These are phyloP conservation scores for Coemansia erecta DNA, from an alignment of 192 early-diverging fungal genomes.

Conservation along the genomic window DNA sequence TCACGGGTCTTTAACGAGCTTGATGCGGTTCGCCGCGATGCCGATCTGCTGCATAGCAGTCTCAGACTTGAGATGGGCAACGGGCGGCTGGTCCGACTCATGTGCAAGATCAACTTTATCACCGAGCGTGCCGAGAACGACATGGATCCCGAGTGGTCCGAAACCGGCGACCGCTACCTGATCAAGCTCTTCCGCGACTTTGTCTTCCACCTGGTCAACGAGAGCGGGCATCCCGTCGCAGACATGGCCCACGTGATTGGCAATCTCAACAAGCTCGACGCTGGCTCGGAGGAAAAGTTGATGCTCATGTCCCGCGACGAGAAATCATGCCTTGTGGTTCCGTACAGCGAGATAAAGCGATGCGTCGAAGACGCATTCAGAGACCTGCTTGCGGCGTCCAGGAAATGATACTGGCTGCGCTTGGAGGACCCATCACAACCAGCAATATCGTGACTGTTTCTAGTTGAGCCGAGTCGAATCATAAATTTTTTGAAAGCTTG, in stretches of 20 bases:
- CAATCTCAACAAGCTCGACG: slow-evolving; percentile 96
- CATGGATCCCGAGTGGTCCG: slow-evolving; percentile 91
- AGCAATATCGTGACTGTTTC: background rate
- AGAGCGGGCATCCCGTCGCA: slow-evolving; percentile 74
- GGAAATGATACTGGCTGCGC: slow-evolving; percentile 1
- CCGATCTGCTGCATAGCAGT: slow-evolving; percentile 78
- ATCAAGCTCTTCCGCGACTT: slow-evolving; percentile 98
- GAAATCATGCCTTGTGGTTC: slow-evolving; percentile 94
- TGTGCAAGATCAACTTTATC: slow-evolving; percentile 92
- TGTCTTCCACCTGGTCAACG: slow-evolving; percentile 94
- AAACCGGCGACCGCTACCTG: slow-evolving; percentile 97
- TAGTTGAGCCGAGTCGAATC: background rate
- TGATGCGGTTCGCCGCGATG: slow-evolving; percentile 49
- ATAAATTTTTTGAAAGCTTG: background rate
- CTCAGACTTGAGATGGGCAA: slow-evolving; percentile 87
- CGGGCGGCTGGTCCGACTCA: slow-evolving; percentile 79
- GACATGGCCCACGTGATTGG: slow-evolving; percentile 92
- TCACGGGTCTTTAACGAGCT: slow-evolving; percentile 45
- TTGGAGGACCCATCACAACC: background rate
- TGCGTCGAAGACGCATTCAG: slow-evolving; percentile 85
- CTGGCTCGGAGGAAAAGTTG: slow-evolving; percentile 90
- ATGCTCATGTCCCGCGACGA: slow-evolving; percentile 96
- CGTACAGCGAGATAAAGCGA: slow-evolving; percentile 90
- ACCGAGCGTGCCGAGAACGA: slow-evolving; percentile 84
- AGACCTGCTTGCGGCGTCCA: slow-evolving; percentile 56